A percentile compares a stretch with the other conserved stretches of the same genome.
Conservation (phyloP, 345 rosid genomes). For the Populus tremula region DNA sequence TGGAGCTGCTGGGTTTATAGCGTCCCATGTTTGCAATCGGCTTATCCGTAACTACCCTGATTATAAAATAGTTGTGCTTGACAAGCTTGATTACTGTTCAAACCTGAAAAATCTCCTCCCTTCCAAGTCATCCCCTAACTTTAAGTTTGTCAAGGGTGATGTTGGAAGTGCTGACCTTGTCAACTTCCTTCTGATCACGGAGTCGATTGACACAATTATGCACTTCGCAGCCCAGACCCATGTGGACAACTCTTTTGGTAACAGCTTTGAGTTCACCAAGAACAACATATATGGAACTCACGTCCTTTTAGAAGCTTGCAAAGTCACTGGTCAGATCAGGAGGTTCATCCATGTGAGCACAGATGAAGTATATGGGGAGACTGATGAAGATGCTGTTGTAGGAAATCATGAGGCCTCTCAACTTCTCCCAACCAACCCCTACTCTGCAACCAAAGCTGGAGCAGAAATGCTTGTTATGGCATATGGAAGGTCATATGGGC, state of each 20-base stretch:
- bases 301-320: slow-evolving; percentile 85
- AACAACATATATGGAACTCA: slow-evolving; percentile 87
- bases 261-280: slow-evolving; percentile 90
- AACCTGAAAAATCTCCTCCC: slow-evolving; percentile 76
- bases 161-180: slow-evolving; percentile 87
- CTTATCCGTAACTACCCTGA: slow-evolving; percentile 69
- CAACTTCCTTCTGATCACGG: slow-evolving; percentile 80
- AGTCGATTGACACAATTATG: slow-evolving; percentile 85
- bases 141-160: slow-evolving; percentile 84
- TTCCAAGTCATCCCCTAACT: slow-evolving; percentile 57
- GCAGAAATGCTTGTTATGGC: slow-evolving; percentile 99
- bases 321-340: slow-evolving; percentile 83
- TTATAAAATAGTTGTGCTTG: slow-evolving; percentile 83
- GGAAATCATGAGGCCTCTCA: slow-evolving; percentile 95
- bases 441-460: slow-evolving; percentile 88
- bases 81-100: slow-evolving; percentile 90
- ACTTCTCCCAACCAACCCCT: slow-evolving; percentile 92
- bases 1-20: slow-evolving; percentile 88
- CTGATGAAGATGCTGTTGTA: slow-evolving; percentile 87
- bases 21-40: slow-evolving; percentile 77
- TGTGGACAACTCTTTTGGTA: slow-evolving; percentile 85
- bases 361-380: slow-evolving; percentile 91
- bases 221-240: slow-evolving; percentile 94
- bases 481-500: slow-evolving; percentile 79
- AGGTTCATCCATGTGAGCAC: slow-evolving; percentile 93